Base-by-base conservation (phyloP, 257 asterid genomes). In the Leonotis leonurus region DNA sequence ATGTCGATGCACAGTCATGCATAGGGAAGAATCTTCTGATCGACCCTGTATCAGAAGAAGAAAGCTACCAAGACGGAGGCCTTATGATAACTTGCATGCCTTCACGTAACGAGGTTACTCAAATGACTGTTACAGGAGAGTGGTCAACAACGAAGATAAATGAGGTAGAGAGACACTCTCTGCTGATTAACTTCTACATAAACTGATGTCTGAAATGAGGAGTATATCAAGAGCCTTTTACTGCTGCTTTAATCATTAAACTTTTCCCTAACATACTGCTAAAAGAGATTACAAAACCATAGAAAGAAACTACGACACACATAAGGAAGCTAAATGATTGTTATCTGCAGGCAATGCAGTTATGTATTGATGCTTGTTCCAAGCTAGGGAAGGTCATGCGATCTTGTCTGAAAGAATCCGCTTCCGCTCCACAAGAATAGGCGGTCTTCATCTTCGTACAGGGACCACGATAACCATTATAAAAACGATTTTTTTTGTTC, bases 291-390 rank as follows among this genome's bases (percentile, higher is more conserved):
- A 41, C 3, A 40, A 14, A 43, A 43, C 16, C 49, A 6, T 11
- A 7, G 43, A 43, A 52, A 11, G 54, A 25, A 53, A 36, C 12
- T 62, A 12, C 6, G 14, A 11, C 2, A 36, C 13, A 54, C 45
- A 40, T 13, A 16, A 6, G 63, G 41, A 9, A 10, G 17, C 55
- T 61, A 26, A 61, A 9, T 56, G 3, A 39, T 54, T 33, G 1
- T 43, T 21, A 16, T 59, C 11, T 77, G 87, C 85, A 90, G 98
- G 99, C 88, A 61, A 86, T 87, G 93, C 90, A 80, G 73, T 69
- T 92, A 21, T 86, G 96, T 44, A 77, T 89, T 65, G 99, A 85
- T 83, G 99, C 97, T 60, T 86, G 97, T 68, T 77, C 93, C 24
- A 89, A 92, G 81, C 89, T 89, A 3, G 90, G 85, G 66, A 69